Conservation (phyloP, 2,329 filamentous ascomycete species). For the Colletotrichum ledebouriae region DNA sequence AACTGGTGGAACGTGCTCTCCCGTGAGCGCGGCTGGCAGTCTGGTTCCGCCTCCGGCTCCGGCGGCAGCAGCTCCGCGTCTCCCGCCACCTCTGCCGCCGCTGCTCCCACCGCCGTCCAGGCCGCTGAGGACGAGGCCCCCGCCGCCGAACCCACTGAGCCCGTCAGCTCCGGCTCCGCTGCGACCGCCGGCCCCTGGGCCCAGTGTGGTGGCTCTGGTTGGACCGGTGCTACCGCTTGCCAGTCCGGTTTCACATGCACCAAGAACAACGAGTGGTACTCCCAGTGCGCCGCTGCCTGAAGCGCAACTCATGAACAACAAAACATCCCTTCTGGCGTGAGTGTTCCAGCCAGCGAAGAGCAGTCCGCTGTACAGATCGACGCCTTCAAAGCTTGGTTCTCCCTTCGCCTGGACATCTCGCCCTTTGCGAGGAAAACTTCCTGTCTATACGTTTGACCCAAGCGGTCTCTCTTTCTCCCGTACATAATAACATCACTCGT, state of each 20-base stretch:
- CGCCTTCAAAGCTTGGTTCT: not conserved
- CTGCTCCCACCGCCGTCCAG: conserved; percentile 7
- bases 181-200: conserved; percentile 40
- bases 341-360: not conserved
- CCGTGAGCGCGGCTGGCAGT: conserved; percentile 48
- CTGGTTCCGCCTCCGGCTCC: conserved; percentile 23
- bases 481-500: conserved; percentile 22
- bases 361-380: conserved; percentile 19
- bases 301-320: not conserved
- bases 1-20: conserved; percentile 60
- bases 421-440: not conserved
- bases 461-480: conserved; percentile 19
- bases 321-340: not conserved
- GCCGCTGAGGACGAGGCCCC: conserved; percentile 8
- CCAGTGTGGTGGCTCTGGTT: conserved; percentile 48
- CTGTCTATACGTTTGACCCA: conserved; percentile 31
- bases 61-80: conserved; percentile 14
- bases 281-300: conserved; percentile 44
- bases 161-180: conserved; percentile 23
- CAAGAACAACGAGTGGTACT: conserved; percentile 49
- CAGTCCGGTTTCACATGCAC: conserved; percentile 46
- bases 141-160: conserved; percentile 16
- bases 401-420: not conserved
- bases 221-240: conserved; percentile 47
- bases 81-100: conserved; percentile 7